phyloP scores from a whole-genome alignment of 345 rosid genomes.

The Eucalyptus urophylla region DNA sequence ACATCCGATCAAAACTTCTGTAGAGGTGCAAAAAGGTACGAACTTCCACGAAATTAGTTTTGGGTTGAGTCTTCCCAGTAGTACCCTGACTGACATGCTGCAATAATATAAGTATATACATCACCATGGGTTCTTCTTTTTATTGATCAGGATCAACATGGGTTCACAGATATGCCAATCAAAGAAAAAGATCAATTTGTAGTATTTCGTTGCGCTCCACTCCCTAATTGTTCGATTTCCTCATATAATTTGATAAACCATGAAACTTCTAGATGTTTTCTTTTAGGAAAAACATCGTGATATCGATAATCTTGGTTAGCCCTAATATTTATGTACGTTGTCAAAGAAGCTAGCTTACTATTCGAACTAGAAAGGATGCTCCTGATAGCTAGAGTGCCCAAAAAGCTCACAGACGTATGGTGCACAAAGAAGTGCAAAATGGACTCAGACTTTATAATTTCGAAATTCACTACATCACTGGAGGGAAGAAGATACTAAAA shows the following conservation, averaged over 20 bases:
- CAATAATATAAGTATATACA: not conserved
- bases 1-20: conserved; percentile 96
- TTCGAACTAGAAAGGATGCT: not conserved
- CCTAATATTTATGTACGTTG: not conserved
- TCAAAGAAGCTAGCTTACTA: not conserved
- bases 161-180: not conserved
- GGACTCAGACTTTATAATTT: no score
- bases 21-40: conserved; percentile 93
- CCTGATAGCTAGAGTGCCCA: not conserved
- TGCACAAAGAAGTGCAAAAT: no score
- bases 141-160: not conserved
- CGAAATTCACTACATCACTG: no score
- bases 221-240: not conserved
- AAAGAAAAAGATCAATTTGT: not conserved
- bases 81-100: conserved; percentile 45
- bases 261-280: not conserved
- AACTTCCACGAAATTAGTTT: conserved; percentile 96
- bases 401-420: no score
- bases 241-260: not conserved
- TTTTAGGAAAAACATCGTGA: not conserved
- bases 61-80: conserved; percentile 57
- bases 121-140: not conserved
- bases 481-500: no score
- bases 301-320: not conserved
- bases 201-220: not conserved